Evolutionary conservation across 108 stramenopile species (phyloP), one percentile per base, ranked within the genome.

Genomic region (Epipyxis sp.): DNA sequence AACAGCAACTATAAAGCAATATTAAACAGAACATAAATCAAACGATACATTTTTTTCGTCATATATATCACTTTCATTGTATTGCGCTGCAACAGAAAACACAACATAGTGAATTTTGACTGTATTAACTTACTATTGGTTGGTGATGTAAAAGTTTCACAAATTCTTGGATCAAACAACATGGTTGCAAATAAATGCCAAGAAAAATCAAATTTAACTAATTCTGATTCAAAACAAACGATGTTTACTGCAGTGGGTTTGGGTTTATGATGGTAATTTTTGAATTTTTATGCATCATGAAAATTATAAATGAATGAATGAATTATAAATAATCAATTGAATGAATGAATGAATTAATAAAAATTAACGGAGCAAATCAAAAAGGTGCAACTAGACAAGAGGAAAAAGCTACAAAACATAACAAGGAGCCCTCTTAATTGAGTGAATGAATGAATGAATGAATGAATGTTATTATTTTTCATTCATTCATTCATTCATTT

Each of bases 1-100:
- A 84, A 91, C 91, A 42, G 96, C 96, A 59, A 97, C 61, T 65
- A 25, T 13, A 20, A 50, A 6, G 20, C 46, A 50, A 6, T 13
- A 50, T 6, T 20, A 20, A 50, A 6, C 46, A 50, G 13, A 50
- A 50, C 46, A 50, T 20, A 50, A 50, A 50, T 13, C 61, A 65
- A 3, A 65, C 25, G 34, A 65, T 32, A 65, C n/a, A n/a, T n/a
- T n/a, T n/a, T n/a, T n/a, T n/a, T n/a, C n/a, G n/a, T n/a, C n/a
- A n/a, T n/a, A n/a, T n/a, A n/a, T n/a, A n/a, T n/a, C n/a, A n/a
- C n/a, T 50, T 50, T 50, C 46, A 50, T 50, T 50, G 13, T 13
- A 50, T 50, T 20, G 20, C 20, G 46, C 6, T 50, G 46, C 46
- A 50, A 6, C 20, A 65, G 61, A 65, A 16, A 65, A 65, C 20